Percentiles rank a stretch among this genome's conserved stretches.
Conservation (phyloP, 2,329 filamentous ascomycete species). For the Colletotrichum sp. region DNA sequence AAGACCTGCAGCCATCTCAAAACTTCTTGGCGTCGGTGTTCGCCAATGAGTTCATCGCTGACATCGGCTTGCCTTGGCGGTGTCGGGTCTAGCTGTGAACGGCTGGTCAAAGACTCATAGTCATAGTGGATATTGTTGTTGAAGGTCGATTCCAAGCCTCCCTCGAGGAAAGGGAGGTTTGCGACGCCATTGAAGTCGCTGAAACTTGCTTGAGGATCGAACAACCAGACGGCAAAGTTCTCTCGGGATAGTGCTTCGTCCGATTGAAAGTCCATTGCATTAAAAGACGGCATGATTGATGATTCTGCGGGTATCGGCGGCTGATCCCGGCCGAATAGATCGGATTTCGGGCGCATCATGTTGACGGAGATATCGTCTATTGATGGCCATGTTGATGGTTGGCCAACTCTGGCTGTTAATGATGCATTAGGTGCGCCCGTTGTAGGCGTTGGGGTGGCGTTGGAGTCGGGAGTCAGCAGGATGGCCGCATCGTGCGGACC, state of each 20-base stretch:
- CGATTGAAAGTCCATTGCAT: conserved; percentile 33
- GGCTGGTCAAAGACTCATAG: conserved; percentile 53
- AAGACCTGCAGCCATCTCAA: conserved; percentile 48
- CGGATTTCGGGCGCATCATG: conserved; percentile 41
- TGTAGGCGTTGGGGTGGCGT: conserved; percentile 29
- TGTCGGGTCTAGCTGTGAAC: conserved; percentile 49
- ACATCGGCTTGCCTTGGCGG: conserved; percentile 43
- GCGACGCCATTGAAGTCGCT: conserved; percentile 45
- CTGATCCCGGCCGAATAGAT: conserved; percentile 38
- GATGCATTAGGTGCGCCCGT: conserved; percentile 20
- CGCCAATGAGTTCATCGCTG: conserved; percentile 48
- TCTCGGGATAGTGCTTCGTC: conserved; percentile 42
- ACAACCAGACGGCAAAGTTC: conserved; percentile 58
- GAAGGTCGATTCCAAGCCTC: conserved; percentile 54
- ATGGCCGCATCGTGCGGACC: conserved; percentile 52
- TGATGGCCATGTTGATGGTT: conserved; percentile 35
- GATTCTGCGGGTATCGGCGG: conserved; percentile 34
- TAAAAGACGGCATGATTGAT: conserved; percentile 34
- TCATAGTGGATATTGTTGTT: conserved; percentile 58
- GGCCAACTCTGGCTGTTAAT: conserved; percentile 23
- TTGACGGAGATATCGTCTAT: conserved; percentile 37
- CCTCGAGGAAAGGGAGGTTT: conserved; percentile 52
- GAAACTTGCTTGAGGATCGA: conserved; percentile 48
- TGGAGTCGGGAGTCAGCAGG: conserved; percentile 46
- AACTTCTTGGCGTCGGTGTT: conserved; percentile 49